A percentile compares a stretch with the other conserved stretches of the same genome.
These are phyloP conservation scores for Annulohypoxylon truncatum DNA, from an alignment of 2,329 filamentous ascomycete genomes.

Conservation along the genomic window DNA sequence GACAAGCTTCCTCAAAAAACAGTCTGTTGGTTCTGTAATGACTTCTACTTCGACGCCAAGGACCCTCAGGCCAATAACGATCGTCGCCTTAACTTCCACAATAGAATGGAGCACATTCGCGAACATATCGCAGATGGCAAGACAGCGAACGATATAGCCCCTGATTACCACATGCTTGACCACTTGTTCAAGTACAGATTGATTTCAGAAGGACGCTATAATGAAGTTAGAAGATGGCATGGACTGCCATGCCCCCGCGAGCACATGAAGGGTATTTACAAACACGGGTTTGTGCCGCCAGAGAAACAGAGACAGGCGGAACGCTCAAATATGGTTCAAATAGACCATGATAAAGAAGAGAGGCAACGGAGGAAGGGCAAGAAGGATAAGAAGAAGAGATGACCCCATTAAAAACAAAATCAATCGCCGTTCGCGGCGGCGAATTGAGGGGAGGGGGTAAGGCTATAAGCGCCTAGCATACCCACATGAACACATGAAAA, in stretches of 20 bases:
- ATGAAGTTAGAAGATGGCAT: not conserved
- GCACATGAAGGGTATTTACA: slow-evolving; percentile 11
- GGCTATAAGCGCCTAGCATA: slow-evolving; percentile 25
- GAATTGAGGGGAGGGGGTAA: slow-evolving; percentile 2
- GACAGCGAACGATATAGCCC: slow-evolving; percentile 69
- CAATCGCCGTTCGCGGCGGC: not conserved
- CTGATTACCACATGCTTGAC: slow-evolving; percentile 90
- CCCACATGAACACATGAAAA: slow-evolving; percentile 10
- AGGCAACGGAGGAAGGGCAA: not conserved
- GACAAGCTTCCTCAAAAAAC: slow-evolving; percentile 51
- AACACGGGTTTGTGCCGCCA: slow-evolving; percentile 9
- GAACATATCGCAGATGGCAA: slow-evolving; percentile 54
- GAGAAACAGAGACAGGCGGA: slow-evolving; percentile 11
- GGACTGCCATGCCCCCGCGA: slow-evolving; percentile 28
- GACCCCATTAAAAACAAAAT: not conserved
- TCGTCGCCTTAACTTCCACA: slow-evolving; percentile 48
- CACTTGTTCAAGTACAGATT: slow-evolving; percentile 58
- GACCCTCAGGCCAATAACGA: slow-evolving; percentile 19
- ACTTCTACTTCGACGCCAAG: slow-evolving; percentile 47
- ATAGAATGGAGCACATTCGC: slow-evolving; percentile 63
- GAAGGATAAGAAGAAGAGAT: not conserved
- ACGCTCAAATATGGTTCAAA: not conserved
- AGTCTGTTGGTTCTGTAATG: slow-evolving; percentile 65
- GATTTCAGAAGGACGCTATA: slow-evolving; percentile 26
- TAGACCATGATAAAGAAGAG: slow-evolving; percentile 17